Conservation (phyloP, 1,284 basidiomycete species). For the Sanghuangporus weigelae region DNA sequence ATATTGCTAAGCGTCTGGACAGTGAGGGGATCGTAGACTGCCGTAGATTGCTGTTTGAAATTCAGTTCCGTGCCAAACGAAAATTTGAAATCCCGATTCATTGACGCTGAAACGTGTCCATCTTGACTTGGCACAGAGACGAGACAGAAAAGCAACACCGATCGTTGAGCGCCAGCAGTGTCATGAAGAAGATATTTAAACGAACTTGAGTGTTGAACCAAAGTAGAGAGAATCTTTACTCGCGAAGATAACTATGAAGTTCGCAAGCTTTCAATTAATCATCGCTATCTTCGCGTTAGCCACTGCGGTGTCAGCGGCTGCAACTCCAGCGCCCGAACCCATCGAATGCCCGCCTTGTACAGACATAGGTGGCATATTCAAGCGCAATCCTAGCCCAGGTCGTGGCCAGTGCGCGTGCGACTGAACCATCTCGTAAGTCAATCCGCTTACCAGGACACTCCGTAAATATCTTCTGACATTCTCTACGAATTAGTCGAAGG, state of each 20-base stretch:
- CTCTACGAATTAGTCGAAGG: too few relatives aligned
- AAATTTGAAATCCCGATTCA: background rate
- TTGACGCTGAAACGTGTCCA: background rate
- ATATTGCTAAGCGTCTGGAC: background rate
- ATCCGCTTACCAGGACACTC: background rate
- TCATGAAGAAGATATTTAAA: background rate
- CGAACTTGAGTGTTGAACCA: background rate
- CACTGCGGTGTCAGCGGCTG: background rate
- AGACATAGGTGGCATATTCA: background rate
- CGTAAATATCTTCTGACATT: background rate
- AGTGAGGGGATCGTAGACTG: too few relatives aligned
- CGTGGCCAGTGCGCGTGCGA: background rate
- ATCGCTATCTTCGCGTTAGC: background rate
- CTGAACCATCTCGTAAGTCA: background rate
- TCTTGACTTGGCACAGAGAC: background rate
- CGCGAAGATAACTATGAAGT: background rate
- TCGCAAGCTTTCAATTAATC: background rate
- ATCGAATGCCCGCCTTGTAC: slow-evolving; percentile 1
- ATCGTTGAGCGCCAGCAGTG: background rate
- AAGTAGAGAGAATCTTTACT: background rate
- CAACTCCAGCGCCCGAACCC: background rate
- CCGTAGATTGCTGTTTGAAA: background rate
- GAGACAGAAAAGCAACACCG: background rate
- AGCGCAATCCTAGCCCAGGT: background rate
- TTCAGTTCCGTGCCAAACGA: background rate